These are phyloP conservation scores for Pulveroboletus sp. DNA, from an alignment of 768 basidiomycete species.

Conservation along the genomic window DNA sequence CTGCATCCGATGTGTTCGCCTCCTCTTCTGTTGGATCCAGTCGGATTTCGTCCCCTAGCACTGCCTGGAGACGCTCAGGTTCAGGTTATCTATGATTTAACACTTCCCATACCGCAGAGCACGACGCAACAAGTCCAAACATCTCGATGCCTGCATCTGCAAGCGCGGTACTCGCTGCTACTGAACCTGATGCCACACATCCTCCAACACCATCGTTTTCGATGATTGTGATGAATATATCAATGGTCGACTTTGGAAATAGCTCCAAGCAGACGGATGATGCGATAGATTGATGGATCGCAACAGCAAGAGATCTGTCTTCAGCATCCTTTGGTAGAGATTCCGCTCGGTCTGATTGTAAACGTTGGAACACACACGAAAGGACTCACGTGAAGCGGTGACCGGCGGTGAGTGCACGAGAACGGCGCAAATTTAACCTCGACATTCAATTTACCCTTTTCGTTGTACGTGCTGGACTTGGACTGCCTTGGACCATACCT, in stretches of 20 bases:
- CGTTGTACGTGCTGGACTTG: slow-evolving; percentile 75
- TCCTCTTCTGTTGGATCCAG: slow-evolving; percentile 81
- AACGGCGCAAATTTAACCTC: slow-evolving; percentile 98
- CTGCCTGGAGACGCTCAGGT: slow-evolving; percentile 39
- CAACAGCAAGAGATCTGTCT: slow-evolving; percentile 76
- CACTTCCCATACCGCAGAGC: slow-evolving; percentile 58
- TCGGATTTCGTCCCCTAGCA: slow-evolving; percentile 56
- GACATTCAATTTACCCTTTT: slow-evolving; percentile 85
- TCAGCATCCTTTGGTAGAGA: slow-evolving; percentile 76
- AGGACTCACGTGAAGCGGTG: slow-evolving; percentile 75
- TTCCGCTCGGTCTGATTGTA: slow-evolving; percentile 3
- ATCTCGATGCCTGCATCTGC: slow-evolving; percentile 93
- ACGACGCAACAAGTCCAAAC: slow-evolving; percentile 81
- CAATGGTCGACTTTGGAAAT: slow-evolving; percentile 91
- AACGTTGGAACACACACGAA: neutral
- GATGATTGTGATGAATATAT: slow-evolving; percentile 84
- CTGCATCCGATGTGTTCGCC: slow-evolving; percentile 49
- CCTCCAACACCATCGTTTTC: slow-evolving; percentile 92
- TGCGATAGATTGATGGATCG: slow-evolving; percentile 80
- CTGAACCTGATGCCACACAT: slow-evolving; percentile 78
- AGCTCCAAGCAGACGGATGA: slow-evolving; percentile 83
- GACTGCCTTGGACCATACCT: slow-evolving; percentile 86
- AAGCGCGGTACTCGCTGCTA: slow-evolving; percentile 86
- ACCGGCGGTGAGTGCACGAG: slow-evolving; percentile 70
- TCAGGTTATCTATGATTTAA: neutral